Percentiles rank a stretch among this genome's conserved stretches.
These are phyloP conservation scores for Mytilinidion resinicola DNA, from an alignment of 495 filamentous ascomycete species.

Conservation along the genomic window DNA sequence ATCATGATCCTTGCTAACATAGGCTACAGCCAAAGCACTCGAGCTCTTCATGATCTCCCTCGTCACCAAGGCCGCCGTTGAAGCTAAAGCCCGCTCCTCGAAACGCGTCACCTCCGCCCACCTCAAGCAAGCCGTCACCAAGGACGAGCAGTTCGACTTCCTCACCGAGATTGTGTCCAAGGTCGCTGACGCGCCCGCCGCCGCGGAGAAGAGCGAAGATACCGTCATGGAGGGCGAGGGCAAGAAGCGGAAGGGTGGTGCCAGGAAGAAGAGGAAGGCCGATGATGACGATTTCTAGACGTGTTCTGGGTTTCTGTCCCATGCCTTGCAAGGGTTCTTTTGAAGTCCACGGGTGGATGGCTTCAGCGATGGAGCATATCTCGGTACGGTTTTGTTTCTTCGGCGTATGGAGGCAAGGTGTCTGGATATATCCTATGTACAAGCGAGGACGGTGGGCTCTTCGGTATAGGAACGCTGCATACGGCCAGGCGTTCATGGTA, in stretches of 20 bases:
- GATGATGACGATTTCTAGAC: slow-evolving; percentile 33
- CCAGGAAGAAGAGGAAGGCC: slow-evolving; percentile 31
- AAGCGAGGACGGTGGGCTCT: too few species aligned
- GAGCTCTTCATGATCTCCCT: slow-evolving; percentile 97
- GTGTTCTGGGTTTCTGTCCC: background rate
- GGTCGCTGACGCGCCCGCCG: slow-evolving; percentile 63
- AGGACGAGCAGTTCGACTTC: slow-evolving; percentile 89
- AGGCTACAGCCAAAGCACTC: slow-evolving; percentile 62
- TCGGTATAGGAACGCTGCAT: too few species aligned
- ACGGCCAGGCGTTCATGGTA: too few species aligned
- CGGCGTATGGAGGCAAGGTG: too few species aligned
- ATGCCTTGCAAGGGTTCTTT: too few species aligned
- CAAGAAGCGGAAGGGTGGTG: slow-evolving; percentile 47
- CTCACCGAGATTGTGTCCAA: slow-evolving; percentile 83
- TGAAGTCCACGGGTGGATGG: too few species aligned
- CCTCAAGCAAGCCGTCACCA: slow-evolving; percentile 79
- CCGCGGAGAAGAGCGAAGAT: slow-evolving; percentile 48
- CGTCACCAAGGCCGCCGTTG: slow-evolving; percentile 76
- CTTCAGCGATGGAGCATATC: too few species aligned
- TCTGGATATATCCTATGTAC: too few species aligned
- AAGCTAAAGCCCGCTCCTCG: slow-evolving; percentile 71
- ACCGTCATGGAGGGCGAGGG: slow-evolving; percentile 47
- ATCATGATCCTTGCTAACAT: slow-evolving; percentile 13
- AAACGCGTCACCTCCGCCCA: slow-evolving; percentile 87
- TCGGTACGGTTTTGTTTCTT: too few species aligned